Conservation (phyloP, 495 filamentous ascomycete genomes). For the Penicillium goetzii region DNA sequence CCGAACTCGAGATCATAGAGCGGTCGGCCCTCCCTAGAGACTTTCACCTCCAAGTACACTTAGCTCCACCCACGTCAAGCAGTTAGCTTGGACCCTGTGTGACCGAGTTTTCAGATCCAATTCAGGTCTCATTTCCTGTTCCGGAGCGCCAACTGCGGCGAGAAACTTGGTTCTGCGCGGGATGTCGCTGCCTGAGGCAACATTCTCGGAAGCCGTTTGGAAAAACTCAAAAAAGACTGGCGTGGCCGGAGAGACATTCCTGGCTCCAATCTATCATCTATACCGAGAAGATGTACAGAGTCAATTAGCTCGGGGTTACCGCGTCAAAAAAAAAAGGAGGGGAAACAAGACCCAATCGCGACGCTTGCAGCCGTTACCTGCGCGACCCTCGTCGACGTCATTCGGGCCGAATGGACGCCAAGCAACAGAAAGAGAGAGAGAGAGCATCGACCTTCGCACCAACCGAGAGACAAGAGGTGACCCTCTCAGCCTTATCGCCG, state of each 20-base stretch:
- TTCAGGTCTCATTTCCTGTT: conserved; percentile 8
- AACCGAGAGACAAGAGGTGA: neutral
- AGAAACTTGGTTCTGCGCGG: conserved; percentile 17
- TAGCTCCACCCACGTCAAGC: neutral
- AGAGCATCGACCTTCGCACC: conserved; percentile 1
- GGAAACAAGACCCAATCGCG: neutral
- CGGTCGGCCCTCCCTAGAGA: neutral
- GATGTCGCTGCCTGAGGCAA: conserved; percentile 22
- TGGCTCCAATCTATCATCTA: neutral
- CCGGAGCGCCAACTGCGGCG: neutral
- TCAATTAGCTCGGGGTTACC: neutral
- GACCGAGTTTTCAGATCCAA: neutral
- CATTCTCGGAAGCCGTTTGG: conserved; percentile 20
- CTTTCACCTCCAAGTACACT: neutral
- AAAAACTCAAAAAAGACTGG: conserved; percentile 16
- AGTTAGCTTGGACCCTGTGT: neutral
- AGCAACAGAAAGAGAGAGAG: neutral
- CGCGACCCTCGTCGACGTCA: conserved; percentile 30
- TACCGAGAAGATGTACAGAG: neutral
- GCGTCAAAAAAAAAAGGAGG: neutral
- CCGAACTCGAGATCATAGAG: neutral
- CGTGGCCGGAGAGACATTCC: conserved; percentile 19
- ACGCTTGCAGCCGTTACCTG: conserved; percentile 15
- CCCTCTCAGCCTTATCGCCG: conserved; percentile 15
- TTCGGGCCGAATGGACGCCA: conserved; percentile 17